Evolutionary conservation across 257 asterid species (phyloP).

Genomic region (Buddleja alternifolia): DNA sequence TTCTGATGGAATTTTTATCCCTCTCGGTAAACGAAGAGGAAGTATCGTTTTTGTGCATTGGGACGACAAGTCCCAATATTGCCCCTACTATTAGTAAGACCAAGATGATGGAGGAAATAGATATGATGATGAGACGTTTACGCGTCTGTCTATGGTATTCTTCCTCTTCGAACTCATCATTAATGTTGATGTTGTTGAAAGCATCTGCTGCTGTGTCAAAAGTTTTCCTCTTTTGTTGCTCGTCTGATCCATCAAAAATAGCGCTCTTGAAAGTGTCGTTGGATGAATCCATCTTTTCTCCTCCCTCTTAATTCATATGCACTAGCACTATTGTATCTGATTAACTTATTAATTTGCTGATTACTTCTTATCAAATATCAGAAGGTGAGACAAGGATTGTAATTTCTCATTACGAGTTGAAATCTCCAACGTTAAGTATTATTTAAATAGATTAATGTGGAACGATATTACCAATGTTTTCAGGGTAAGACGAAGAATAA

Average conservation of each 20-base stretch:
- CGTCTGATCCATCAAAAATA: neutral
- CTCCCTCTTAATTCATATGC: neutral
- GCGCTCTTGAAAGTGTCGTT: conserved; percentile 25
- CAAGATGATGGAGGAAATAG: conserved; percentile 24
- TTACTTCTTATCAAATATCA: neutral
- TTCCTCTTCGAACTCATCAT: conserved; percentile 33
- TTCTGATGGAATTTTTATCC: conserved; percentile 12
- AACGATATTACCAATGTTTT: neutral
- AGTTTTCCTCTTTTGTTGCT: neutral
- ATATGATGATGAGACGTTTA: conserved; percentile 34
- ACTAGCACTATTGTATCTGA: no score
- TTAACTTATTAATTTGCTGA: no score
- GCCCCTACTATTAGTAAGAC: conserved; percentile 24
- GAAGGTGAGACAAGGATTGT: neutral
- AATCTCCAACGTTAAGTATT: neutral
- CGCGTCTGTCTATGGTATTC: conserved; percentile 33
- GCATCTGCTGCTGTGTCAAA: conserved; percentile 20
- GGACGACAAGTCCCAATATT: conserved; percentile 28
- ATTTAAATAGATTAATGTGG: neutral
- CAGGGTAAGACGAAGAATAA: neutral
- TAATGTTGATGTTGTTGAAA: conserved; percentile 28
- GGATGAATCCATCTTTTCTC: conserved; percentile 15
- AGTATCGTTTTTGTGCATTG: conserved; percentile 13
- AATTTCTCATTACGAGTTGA: neutral
- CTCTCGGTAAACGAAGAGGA: neutral